A percentile compares a stretch with the other conserved stretches of the same genome.
phyloP scores from a whole-genome alignment of 257 asterid genomes.

The Lantana camara region DNA sequence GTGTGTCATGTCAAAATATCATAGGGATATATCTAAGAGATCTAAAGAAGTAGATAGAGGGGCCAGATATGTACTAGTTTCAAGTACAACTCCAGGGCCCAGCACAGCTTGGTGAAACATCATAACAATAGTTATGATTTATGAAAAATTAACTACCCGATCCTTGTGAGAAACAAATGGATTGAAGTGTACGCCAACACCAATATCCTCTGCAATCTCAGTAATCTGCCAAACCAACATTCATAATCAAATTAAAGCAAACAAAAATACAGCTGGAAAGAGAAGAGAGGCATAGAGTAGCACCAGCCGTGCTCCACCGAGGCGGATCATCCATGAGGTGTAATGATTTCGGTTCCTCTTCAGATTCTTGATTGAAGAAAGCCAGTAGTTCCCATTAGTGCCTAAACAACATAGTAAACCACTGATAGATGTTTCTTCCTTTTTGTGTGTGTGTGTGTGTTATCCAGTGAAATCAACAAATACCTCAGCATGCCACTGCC shows the following conservation, averaged over 20 bases:
- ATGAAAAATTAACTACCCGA: slow-evolving; percentile 49
- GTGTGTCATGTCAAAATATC: slow-evolving; percentile 23
- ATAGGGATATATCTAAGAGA: background rate
- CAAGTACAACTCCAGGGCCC: background rate
- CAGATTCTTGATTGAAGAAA: slow-evolving; percentile 56
- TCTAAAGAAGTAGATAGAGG: slow-evolving; percentile 2
- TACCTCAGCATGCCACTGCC: slow-evolving; percentile 87
- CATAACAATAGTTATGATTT: background rate
- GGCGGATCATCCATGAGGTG: slow-evolving; percentile 77
- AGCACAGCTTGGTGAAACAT: slow-evolving; percentile 11
- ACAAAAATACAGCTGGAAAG: background rate
- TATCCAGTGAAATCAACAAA: slow-evolving; percentile 23
- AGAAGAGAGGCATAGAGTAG: slow-evolving; percentile 27
- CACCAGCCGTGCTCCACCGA: slow-evolving; percentile 87
- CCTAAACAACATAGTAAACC: slow-evolving; percentile 10
- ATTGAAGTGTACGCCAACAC: slow-evolving; percentile 87
- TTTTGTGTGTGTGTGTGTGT: background rate
- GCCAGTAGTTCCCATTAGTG: slow-evolving; percentile 24
- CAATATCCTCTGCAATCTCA: slow-evolving; percentile 65
- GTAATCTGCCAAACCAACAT: slow-evolving; percentile 48
- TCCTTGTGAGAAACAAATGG: slow-evolving; percentile 67
- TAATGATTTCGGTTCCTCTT: slow-evolving; percentile 71
- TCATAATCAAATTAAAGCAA: slow-evolving; percentile 10
- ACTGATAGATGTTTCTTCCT: background rate
- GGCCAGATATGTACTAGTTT: slow-evolving; percentile 15